Conservation (phyloP, 2,329 filamentous ascomycete genomes). For the Elsinoe perseae region DNA sequence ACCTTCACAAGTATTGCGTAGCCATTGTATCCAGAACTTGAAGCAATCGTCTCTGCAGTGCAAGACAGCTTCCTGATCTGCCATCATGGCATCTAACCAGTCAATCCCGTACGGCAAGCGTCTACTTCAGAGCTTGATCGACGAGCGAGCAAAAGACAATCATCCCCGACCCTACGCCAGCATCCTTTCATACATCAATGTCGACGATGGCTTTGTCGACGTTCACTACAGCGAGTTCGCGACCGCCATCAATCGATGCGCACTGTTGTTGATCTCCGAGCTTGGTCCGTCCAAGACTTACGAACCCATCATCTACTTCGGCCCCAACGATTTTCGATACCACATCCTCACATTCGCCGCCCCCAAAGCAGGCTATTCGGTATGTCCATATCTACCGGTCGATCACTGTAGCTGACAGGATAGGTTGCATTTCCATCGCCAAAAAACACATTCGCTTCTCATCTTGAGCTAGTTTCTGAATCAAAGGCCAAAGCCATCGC, state of each 20-base stretch:
- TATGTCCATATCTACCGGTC: conserved; percentile 17
- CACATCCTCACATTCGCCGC: conserved; percentile 34
- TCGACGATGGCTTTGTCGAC: conserved; percentile 25
- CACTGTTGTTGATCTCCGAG: conserved; percentile 29
- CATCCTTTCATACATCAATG: not conserved
- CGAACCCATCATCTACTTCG: conserved; percentile 30
- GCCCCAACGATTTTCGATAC: conserved; percentile 34
- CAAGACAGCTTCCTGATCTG: not conserved
- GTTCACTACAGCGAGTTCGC: conserved; percentile 26
- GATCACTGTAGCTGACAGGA: not conserved
- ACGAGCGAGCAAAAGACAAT: not conserved
- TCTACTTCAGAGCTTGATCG: not conserved
- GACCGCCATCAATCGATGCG: conserved; percentile 29
- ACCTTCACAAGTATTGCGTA: not conserved
- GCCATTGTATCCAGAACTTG: not conserved
- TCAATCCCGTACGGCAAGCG: not conserved
- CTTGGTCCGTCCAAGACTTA: conserved; percentile 28
- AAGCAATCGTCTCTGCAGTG: not conserved
- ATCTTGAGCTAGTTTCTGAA: conserved; percentile 24
- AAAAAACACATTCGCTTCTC: conserved; percentile 25
- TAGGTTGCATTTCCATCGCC: conserved; percentile 22
- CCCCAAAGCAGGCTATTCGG: conserved; percentile 39
- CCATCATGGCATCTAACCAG: not conserved
- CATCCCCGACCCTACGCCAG: not conserved
- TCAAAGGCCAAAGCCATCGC: conserved; percentile 26